A percentile compares a stretch with the other conserved stretches of the same genome.
Evolutionary conservation across 148 eudicot genomes (phyloP).

Genomic region (Nyssa sinensis): DNA sequence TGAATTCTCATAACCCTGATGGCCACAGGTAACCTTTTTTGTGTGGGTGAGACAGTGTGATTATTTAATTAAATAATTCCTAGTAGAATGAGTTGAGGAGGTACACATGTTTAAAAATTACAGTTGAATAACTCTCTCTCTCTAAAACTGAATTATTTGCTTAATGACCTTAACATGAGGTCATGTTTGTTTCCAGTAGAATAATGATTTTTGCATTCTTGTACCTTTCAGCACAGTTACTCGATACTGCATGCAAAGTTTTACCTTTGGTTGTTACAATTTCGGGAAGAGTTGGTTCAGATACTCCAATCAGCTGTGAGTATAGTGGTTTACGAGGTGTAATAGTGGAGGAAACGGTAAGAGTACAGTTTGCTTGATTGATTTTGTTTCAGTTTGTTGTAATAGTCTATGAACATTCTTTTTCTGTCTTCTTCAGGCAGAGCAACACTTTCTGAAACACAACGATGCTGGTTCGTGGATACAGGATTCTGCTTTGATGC

Average conservation of each 20-base stretch:
- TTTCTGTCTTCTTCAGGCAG: conserved; percentile 48
- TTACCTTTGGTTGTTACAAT: conserved; percentile 83
- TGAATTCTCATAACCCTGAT: background rate
- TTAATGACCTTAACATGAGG: background rate
- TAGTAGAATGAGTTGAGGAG: too few relatives aligned
- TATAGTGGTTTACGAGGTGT: conserved; percentile 91
- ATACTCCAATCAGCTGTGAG: conserved; percentile 81
- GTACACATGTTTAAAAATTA: too few relatives aligned
- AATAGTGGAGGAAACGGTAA: conserved; percentile 90
- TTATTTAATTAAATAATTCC: too few relatives aligned
- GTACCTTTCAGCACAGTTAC: conserved; percentile 58
- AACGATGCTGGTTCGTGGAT: conserved; percentile 99
- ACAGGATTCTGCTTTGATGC: conserved; percentile 93
- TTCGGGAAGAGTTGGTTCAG: conserved; percentile 95
- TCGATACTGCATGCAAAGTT: conserved; percentile 79
- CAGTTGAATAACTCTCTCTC: too few relatives aligned
- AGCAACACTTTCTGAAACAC: conserved; percentile 93
- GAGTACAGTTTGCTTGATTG: too few relatives aligned
- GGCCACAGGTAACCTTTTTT: background rate
- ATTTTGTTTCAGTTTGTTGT: background rate
- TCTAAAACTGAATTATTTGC: too few relatives aligned
- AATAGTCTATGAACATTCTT: background rate
- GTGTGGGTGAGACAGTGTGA: too few relatives aligned
- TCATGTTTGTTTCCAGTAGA: background rate
- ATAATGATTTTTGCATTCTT: background rate